phyloP scores from a whole-genome alignment of 257 asterid genomes.

The Przewalskia tangutica region DNA sequence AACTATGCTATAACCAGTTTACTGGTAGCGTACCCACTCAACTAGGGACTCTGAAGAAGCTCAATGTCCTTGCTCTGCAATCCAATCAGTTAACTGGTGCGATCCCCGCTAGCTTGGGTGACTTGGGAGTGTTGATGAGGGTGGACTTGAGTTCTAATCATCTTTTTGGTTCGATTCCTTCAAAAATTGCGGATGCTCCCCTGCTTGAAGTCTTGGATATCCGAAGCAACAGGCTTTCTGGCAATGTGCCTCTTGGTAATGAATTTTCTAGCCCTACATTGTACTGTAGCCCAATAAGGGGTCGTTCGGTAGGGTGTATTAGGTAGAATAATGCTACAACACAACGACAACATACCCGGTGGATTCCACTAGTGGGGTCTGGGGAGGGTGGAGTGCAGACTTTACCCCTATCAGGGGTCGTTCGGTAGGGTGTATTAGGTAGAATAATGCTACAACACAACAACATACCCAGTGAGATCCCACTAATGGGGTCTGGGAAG shows the following conservation, averaged over 20 bases:
- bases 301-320: no score
- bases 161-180: constrained; percentile 81
- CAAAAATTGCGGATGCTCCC: constrained; percentile 75
- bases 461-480: no score
- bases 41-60: constrained; percentile 49
- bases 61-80: constrained; percentile 70
- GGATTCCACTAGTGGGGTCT: no score
- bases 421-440: no score
- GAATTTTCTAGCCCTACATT: not conserved
- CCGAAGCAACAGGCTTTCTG: constrained; percentile 70
- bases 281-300: not conserved
- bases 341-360: no score
- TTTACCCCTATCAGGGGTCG: no score
- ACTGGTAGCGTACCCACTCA: constrained; percentile 80
- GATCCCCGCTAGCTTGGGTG: constrained; percentile 91
- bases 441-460: no score
- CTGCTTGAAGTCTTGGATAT: constrained; percentile 64
- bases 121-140: constrained; percentile 49
- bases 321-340: no score
- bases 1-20: constrained; percentile 79
- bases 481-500: no score
- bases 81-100: constrained; percentile 74
- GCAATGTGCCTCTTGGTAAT: constrained; percentile 93
- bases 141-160: constrained; percentile 65
- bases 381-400: no score